Conservation (phyloP, 805 yeast genomes). For the Alloascoidea africana region DNA sequence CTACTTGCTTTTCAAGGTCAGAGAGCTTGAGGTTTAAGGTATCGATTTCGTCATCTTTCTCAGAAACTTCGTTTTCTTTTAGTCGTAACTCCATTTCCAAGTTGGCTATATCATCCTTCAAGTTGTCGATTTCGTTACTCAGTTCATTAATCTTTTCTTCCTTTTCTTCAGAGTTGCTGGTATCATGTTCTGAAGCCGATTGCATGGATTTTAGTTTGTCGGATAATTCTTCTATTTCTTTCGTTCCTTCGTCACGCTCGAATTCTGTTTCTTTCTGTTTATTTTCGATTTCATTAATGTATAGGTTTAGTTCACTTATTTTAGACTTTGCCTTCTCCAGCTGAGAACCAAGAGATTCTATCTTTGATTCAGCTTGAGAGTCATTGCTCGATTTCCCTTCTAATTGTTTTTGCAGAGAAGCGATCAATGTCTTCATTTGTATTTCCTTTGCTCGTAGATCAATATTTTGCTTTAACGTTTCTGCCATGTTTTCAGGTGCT, state of each 20-base stretch:
- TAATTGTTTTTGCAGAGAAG: not conserved
- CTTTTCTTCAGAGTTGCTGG: not conserved
- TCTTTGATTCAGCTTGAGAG: not conserved
- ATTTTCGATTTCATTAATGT: not conserved
- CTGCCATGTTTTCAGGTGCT: conserved; percentile 8
- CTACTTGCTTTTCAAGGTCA: conserved; percentile 6
- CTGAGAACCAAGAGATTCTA: not conserved
- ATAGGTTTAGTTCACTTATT: not conserved
- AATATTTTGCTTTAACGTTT: conserved; percentile 4
- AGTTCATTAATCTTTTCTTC: conserved; percentile 2
- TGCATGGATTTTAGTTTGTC: no score
- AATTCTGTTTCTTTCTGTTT: not conserved
- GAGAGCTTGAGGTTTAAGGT: conserved; percentile 2
- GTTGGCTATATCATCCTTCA: conserved; percentile 25
- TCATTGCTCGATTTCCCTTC: no score
- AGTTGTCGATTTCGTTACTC: conserved; percentile 19
- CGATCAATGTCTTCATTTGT: not conserved
- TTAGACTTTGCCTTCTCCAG: not conserved
- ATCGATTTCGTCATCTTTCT: not conserved
- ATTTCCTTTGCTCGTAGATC: conserved; percentile 2
- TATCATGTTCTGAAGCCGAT: no score
- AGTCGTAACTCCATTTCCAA: conserved; percentile 22
- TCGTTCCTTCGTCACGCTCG: no score
- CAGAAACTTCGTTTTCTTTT: not conserved
- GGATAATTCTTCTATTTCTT: no score